Percentiles rank a stretch among this genome's conserved stretches.
These are phyloP conservation scores for Fusarium protoensiforme DNA, from an alignment of 2,329 filamentous ascomycete genomes.

Conservation along the genomic window DNA sequence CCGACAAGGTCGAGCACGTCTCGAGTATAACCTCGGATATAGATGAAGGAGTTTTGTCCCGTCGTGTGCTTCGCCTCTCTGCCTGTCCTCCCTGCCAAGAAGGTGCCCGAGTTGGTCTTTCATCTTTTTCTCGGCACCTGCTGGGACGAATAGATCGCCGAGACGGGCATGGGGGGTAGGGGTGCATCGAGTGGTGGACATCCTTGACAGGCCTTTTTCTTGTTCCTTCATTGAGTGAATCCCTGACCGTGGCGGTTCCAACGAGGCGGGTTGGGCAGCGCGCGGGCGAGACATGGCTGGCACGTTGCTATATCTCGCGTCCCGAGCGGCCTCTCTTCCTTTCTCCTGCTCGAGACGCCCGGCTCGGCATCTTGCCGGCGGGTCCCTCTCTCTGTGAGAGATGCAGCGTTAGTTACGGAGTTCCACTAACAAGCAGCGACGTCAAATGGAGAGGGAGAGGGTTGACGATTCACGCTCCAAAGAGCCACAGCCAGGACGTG, in stretches of 20 bases:
- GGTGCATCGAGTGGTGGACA: slow-evolving; percentile 38
- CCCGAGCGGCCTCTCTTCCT: slow-evolving; percentile 64
- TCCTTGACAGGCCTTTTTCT: neutral
- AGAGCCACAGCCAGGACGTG: neutral
- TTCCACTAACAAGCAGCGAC: slow-evolving; percentile 5
- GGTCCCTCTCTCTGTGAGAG: slow-evolving; percentile 50
- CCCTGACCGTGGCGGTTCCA: slow-evolving; percentile 57
- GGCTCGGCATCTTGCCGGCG: slow-evolving; percentile 65
- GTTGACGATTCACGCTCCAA: slow-evolving; percentile 11
- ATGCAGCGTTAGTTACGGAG: neutral
- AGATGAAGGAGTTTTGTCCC: slow-evolving; percentile 1
- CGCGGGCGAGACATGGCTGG: slow-evolving; percentile 68
- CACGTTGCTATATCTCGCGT: slow-evolving; percentile 72
- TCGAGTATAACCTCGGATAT: slow-evolving; percentile 33
- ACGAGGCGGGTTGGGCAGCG: slow-evolving; percentile 66
- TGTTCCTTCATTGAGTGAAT: neutral
- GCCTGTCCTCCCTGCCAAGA: neutral
- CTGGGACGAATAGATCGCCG: slow-evolving; percentile 40
- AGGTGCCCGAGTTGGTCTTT: slow-evolving; percentile 60
- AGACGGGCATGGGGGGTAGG: slow-evolving; percentile 26
- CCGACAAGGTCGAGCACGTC: slow-evolving; percentile 52
- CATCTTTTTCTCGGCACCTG: slow-evolving; percentile 54
- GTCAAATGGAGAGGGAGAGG: slow-evolving; percentile 16
- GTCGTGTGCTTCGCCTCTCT: neutral
- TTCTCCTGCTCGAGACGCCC: slow-evolving; percentile 69